Evolutionary conservation across 2,329 filamentous ascomycete species (phyloP).

Genomic region (Ophiocordyceps camponoti-rufipedis): DNA sequence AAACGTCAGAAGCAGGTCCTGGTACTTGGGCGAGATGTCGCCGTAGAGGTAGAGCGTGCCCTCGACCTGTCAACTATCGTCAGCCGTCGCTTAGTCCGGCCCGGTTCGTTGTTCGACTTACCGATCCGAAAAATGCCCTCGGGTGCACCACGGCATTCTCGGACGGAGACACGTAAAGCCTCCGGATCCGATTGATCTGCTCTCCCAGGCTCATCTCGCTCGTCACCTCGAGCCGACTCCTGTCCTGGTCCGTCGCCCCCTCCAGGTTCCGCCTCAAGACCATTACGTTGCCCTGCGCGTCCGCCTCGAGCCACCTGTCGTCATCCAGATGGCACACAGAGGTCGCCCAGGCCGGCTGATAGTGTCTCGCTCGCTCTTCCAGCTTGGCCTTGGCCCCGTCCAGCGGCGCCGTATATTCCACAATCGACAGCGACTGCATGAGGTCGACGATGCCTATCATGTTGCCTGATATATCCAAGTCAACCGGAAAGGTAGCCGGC

Average conservation of each 20-base stretch:
- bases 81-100: slow-evolving; percentile 1
- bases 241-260: slow-evolving; percentile 59
- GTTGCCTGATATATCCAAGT: slow-evolving; percentile 55
- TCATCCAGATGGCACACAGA: slow-evolving; percentile 54
- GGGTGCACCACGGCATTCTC: slow-evolving; percentile 55
- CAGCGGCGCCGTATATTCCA: slow-evolving; percentile 47
- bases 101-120: slow-evolving; percentile 23
- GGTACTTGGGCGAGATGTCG: slow-evolving; percentile 50
- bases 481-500: slow-evolving; percentile 68
- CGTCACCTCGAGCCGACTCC: slow-evolving; percentile 49
- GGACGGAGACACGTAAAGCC: slow-evolving; percentile 47
- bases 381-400: slow-evolving; percentile 43
- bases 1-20: slow-evolving; percentile 67
- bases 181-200: slow-evolving; percentile 77
- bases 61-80: slow-evolving; percentile 43
- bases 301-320: slow-evolving; percentile 64
- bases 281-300: slow-evolving; percentile 74
- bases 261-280: slow-evolving; percentile 57
- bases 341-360: slow-evolving; percentile 67
- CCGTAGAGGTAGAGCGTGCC: slow-evolving; percentile 84
- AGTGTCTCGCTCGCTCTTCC: slow-evolving; percentile 61
- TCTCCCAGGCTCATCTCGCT: slow-evolving; percentile 79
- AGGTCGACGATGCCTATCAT: slow-evolving; percentile 75
- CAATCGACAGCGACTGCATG: slow-evolving; percentile 77
- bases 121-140: slow-evolving; percentile 75